Evolutionary conservation across 257 asterid genomes (phyloP), one percentile per base, ranked within the genome.

Genomic region (Ilex asprella): DNA sequence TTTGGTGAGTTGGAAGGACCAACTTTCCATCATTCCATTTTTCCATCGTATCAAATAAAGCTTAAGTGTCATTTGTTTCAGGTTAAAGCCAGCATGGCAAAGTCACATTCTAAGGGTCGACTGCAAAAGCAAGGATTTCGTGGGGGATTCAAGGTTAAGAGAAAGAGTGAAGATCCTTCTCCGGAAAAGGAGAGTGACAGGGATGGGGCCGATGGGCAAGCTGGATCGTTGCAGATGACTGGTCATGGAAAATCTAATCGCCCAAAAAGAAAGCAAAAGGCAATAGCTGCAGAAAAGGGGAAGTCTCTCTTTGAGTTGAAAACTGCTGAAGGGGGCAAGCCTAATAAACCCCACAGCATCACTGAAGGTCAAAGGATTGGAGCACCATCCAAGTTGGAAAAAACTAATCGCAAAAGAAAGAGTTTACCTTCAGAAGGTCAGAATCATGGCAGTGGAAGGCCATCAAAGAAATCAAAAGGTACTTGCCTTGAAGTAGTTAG

Each of bases 71-170:
- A 44, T 44, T 49, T 49, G n/a, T 6, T 12, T 11, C 54, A 49
- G 54, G 16, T 49, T 49, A 7, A 49, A 49, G 14, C 54, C 54
- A 49, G 54, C 54, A 49, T 49, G 54, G 54, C 54, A 49, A 49
- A 12, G 54, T 2, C 54, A 4, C 16, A 11, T 15, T 15, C 9
- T 44, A 44, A 44, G 50, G 50, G 50, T 44, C 11, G 9, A 8
- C 50, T 44, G 13, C 50, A 44, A 44, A 44, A 44, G 50, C 50
- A 44, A 44, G 50, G 50, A 44, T 44, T 49, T 12, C 54, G 54
- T 49, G 54, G 54, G 3, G 13, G 54, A 49, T 49, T 49, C 54
- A 49, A 49, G 54, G 54, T 49, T 49, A 49, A 49, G 5, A 12
- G 10, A 11, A n/a, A 49, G 54, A 49, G 16, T 49, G 16, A n/a